These are phyloP conservation scores for Trapa bicornis DNA, from an alignment of 345 rosid genomes.

Conservation along the genomic window DNA sequence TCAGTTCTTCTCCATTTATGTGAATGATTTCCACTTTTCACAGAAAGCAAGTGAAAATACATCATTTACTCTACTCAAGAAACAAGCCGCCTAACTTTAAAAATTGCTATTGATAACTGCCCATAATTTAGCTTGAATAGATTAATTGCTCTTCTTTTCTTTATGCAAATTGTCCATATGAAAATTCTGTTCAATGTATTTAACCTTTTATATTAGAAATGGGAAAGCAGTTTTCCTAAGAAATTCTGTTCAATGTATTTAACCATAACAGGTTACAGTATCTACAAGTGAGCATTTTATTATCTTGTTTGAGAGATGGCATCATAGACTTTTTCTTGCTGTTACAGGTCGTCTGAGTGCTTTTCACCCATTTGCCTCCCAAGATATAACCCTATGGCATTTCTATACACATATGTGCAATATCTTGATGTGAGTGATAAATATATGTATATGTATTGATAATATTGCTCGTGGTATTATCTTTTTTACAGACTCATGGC, in stretches of 20 bases:
- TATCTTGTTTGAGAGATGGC: background rate
- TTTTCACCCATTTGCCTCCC: slow-evolving; percentile 98
- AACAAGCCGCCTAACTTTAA: background rate
- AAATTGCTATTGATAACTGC: background rate
- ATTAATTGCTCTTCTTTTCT: background rate
- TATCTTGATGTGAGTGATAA: slow-evolving; percentile 76
- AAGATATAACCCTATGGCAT: slow-evolving; percentile 90
- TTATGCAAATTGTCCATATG: background rate
- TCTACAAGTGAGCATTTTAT: background rate
- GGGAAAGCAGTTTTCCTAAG: background rate
- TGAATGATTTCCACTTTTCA: background rate
- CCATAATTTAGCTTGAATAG: background rate
- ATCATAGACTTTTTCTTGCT: slow-evolving; percentile 1
- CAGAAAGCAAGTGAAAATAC: background rate
- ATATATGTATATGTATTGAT: no score
- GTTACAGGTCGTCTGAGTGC: slow-evolving; percentile 88
- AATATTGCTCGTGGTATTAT: slow-evolving; percentile 2
- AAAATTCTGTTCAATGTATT: background rate
- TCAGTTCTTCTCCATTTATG: background rate
- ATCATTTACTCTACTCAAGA: background rate
- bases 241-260: no score
- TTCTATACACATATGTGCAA: slow-evolving; percentile 89
- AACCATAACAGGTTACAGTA: background rate
- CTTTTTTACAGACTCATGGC: background rate
- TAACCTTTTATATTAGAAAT: background rate